Percentiles rank a stretch among this genome's conserved stretches.
Evolutionary conservation across 106 monocot species (phyloP).

Genomic region (Narthecium ossifragum): DNA sequence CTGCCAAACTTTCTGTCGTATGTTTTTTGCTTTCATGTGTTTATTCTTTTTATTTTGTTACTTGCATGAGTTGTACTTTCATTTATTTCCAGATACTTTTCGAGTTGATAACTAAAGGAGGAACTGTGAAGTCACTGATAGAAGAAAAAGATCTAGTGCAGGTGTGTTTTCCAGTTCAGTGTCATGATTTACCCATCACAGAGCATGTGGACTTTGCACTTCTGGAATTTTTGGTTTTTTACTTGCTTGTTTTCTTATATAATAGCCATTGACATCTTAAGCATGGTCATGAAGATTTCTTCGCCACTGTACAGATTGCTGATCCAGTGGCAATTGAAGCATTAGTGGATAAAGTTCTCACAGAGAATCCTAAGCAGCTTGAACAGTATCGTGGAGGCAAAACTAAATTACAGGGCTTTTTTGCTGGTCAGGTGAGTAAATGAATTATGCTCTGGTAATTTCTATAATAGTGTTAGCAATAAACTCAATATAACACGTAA

Average conservation of each 20-base stretch:
- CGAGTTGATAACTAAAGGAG: slow-evolving; percentile 85
- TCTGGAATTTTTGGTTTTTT: neutral
- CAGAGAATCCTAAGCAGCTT: slow-evolving; percentile 87
- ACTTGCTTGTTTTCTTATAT: neutral
- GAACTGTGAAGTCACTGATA: slow-evolving; percentile 82
- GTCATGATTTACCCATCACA: neutral
- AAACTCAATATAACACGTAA: neutral
- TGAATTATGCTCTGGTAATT: neutral
- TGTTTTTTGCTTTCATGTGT: no score
- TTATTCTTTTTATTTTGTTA: no score
- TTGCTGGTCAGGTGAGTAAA: slow-evolving; percentile 76
- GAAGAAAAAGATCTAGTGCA: slow-evolving; percentile 89
- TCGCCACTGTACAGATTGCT: slow-evolving; percentile 34
- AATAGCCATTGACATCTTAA: no score
- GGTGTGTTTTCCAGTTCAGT: slow-evolving; percentile 25
- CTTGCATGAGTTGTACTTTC: no score
- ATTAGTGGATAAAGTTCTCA: slow-evolving; percentile 68
- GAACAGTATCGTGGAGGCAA: slow-evolving; percentile 83
- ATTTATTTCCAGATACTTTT: slow-evolving; percentile 82
- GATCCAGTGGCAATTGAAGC: slow-evolving; percentile 82
- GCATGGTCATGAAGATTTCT: no score
- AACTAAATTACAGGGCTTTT: slow-evolving; percentile 84
- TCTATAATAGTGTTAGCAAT: neutral
- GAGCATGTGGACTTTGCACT: no score
- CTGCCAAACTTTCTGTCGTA: no score